Base-by-base conservation (phyloP, 352 stramenopile species). In the Phytophthora hibernalis region DNA sequence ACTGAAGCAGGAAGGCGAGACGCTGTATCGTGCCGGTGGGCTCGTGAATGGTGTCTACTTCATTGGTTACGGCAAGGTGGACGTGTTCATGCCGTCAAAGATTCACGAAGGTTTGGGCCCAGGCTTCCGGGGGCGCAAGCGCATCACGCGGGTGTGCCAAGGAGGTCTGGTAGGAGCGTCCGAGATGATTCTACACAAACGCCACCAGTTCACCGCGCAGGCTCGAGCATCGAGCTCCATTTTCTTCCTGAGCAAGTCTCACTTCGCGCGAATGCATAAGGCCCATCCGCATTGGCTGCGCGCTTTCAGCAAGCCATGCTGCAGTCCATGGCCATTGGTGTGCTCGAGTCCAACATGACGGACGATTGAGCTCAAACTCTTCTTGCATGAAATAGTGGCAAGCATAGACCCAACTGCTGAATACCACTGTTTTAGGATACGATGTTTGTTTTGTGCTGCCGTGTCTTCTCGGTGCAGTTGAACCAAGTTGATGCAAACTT, bases 301-400 rank as follows among this genome's bases (percentile, higher is more conserved):
- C 84, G 88, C 10, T 96, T 96, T 67, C 84, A 96, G 64, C 84
- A 90, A 28, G 86, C 88, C 31, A 94, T 96, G 83, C 74, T 96
- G 37, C 84, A 92, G 61, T 89, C 82, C 48, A 92, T 96, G 83
- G 88, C 88, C 22, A 83, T 90, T 11, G 89, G 83, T 35, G 86
- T 96, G 35, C 86, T 96, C 51, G 88, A 96, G 61, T 92, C 82
- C 37, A 93, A 93, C 69, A 75, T 96, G 65, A 76, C 84, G 3
- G 88, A 95, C 59, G 83, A 93, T 63, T 95, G 42, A 68, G 51
- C 26, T 31, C 21, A 24, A 6, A 15, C 20, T n/a, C 49, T 37
- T 51, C 40, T 51, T 13, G 47, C 48, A 24, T 24, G 20, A 48
- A 64, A 40, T 38, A 38, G 31, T 13, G 31, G 26, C 5, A 38